A percentile compares a stretch with the other conserved stretches of the same genome.
Conservation (phyloP, 2,329 filamentous ascomycete species). For the Sclerotinia trifoliorum region DNA sequence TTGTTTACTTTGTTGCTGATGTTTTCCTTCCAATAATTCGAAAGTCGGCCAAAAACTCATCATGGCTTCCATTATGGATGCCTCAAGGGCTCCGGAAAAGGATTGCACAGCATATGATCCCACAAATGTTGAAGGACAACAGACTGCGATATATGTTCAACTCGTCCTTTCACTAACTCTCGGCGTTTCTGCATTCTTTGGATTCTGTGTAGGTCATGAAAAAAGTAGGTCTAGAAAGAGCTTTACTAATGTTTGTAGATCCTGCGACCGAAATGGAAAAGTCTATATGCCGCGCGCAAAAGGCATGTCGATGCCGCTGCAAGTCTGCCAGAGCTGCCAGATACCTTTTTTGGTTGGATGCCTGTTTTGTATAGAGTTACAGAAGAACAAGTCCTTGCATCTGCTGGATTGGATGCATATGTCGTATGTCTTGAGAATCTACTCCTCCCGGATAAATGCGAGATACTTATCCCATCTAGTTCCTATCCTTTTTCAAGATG, state of each 20-base stretch:
- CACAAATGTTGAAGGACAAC: constrained; percentile 33
- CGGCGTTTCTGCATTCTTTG: constrained; percentile 68
- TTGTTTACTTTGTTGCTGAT: constrained; percentile 8
- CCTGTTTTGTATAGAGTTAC: constrained; percentile 78
- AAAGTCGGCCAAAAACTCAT: not conserved
- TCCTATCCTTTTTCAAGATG: constrained; percentile 95
- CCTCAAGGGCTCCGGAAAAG: constrained; percentile 23
- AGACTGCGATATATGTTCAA: constrained; percentile 52
- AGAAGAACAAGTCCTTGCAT: constrained; percentile 84
- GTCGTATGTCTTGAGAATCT: constrained; percentile 56
- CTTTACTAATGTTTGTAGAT: constrained; percentile 53
- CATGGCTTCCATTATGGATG: constrained; percentile 26
- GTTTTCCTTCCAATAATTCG: constrained; percentile 2
- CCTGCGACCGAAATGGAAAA: constrained; percentile 86
- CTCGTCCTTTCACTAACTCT: constrained; percentile 69
- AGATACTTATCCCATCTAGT: constrained; percentile 47
- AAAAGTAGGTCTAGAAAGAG: constrained; percentile 7
- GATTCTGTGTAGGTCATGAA: constrained; percentile 65
- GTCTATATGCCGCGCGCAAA: constrained; percentile 86
- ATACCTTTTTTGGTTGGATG: constrained; percentile 91
- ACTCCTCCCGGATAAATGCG: not conserved
- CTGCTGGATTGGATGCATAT: constrained; percentile 91
- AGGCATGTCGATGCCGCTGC: constrained; percentile 61
- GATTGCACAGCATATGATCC: constrained; percentile 34
- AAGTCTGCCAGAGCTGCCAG: constrained; percentile 73